Conservation (phyloP, 2,329 filamentous ascomycete genomes). For the Xylaria sp. region DNA sequence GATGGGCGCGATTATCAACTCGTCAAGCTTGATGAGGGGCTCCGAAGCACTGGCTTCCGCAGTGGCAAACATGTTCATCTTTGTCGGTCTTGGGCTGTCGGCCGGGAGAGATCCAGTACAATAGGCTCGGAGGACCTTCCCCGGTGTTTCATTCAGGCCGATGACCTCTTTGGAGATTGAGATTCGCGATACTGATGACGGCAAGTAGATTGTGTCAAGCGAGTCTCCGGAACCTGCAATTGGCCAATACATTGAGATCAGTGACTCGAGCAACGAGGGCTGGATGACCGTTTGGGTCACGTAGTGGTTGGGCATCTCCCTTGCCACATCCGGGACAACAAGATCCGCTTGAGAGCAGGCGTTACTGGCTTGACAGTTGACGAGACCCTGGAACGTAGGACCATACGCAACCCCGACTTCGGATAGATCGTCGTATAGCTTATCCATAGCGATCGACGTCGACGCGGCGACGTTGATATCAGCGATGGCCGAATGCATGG, state of each 20-base stretch:
- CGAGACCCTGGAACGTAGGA: constrained; percentile 53
- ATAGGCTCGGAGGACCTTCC: constrained; percentile 40
- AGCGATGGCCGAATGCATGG: constrained; percentile 36
- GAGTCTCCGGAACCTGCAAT: constrained; percentile 37
- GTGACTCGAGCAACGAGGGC: constrained; percentile 44
- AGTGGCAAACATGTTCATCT: constrained; percentile 42
- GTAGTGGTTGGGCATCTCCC: constrained; percentile 44
- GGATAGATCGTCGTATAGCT: constrained; percentile 51
- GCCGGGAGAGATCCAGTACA: constrained; percentile 38
- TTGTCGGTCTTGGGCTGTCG: constrained; percentile 39
- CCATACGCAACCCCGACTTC: constrained; percentile 55
- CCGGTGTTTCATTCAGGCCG: constrained; percentile 31
- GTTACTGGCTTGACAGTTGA: constrained; percentile 46
- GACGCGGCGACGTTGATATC: constrained; percentile 35
- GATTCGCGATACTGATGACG: constrained; percentile 44
- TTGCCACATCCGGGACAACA: constrained; percentile 40
- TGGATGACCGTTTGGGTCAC: constrained; percentile 41
- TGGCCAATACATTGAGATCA: constrained; percentile 48
- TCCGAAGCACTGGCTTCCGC: constrained; percentile 32
- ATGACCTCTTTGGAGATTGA: constrained; percentile 40
- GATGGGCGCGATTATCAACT: constrained; percentile 45
- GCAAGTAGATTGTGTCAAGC: constrained; percentile 45
- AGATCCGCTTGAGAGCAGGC: constrained; percentile 41
- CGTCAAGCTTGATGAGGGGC: constrained; percentile 42
- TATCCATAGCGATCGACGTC: constrained; percentile 34